Evolutionary conservation across 2,329 filamentous ascomycete species (phyloP).

Genomic region (Hymenoscyphus fructigenus): DNA sequence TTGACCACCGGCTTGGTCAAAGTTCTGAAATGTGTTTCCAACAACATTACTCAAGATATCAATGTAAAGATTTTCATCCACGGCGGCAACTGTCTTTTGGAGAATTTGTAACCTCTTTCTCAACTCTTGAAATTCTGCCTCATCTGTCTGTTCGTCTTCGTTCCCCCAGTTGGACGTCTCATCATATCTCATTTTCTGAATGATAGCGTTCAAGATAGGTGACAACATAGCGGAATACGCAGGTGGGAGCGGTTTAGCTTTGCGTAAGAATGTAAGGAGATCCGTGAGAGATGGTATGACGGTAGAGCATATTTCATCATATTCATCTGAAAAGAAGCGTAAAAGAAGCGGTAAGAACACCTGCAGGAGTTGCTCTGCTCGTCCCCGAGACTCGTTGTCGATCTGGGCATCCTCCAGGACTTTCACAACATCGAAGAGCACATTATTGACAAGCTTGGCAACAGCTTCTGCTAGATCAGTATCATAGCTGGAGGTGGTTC

Average conservation of each 20-base stretch:
- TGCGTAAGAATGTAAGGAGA: conserved; percentile 85
- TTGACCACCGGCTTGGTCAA: conserved; percentile 69
- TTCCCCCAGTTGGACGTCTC: conserved; percentile 92
- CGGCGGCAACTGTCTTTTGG: conserved; percentile 87
- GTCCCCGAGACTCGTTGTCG: conserved; percentile 63
- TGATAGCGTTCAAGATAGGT: conserved; percentile 86
- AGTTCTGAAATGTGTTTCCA: conserved; percentile 79
- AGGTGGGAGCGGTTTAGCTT: conserved; percentile 68
- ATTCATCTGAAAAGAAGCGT: conserved; percentile 96
- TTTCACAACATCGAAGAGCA: conserved; percentile 81
- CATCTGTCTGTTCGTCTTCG: conserved; percentile 92
- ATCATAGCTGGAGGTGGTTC: conserved; percentile 84
- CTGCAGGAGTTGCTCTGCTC: conserved; percentile 79
- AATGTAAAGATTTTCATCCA: conserved; percentile 86
- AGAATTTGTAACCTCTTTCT: conserved; percentile 85
- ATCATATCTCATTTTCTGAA: conserved; percentile 96
- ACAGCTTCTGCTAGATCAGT: conserved; percentile 94
- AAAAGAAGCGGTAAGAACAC: conserved; percentile 83
- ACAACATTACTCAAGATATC: conserved; percentile 85
- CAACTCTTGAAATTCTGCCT: conserved; percentile 95
- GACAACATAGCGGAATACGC: conserved; percentile 81
- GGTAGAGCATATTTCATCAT: conserved; percentile 95
- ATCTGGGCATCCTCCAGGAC: conserved; percentile 70
- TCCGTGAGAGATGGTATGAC: conserved; percentile 93
- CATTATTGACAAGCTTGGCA: conserved; percentile 91